These are phyloP conservation scores for Eucalyptus camaldulensis DNA, from an alignment of 345 rosid genomes.

Conservation along the genomic window DNA sequence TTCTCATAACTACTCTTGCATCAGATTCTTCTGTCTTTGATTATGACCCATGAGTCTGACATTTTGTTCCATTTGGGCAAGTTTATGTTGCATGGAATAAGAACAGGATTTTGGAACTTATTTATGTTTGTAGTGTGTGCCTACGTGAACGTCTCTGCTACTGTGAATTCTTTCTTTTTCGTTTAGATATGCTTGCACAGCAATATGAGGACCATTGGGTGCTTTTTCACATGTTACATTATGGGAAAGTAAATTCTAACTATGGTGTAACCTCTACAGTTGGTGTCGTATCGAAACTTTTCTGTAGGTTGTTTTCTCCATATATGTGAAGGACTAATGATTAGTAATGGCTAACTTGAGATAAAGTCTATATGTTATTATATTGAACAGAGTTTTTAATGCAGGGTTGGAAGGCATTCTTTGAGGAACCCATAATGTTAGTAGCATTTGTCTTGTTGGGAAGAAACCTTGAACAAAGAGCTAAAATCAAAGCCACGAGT, in stretches of 20 bases:
- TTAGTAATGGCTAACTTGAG: not conserved
- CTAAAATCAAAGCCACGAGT: slow-evolving; percentile 93
- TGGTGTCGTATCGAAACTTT: not conserved
- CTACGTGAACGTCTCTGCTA: not conserved
- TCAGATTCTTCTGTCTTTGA: not conserved
- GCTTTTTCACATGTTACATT: not conserved
- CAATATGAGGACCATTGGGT: not conserved
- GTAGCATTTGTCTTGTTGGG: slow-evolving; percentile 92
- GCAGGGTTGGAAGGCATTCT: slow-evolving; percentile 97
- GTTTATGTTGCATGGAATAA: not conserved
- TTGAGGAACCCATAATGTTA: slow-evolving; percentile 95
- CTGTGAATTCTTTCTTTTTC: not conserved
- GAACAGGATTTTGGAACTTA: not conserved
- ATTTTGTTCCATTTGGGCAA: not conserved
- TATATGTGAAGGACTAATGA: not conserved
- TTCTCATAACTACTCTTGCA: not conserved
- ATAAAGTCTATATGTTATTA: not conserved
- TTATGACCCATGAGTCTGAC: not conserved
- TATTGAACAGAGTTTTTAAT: not conserved
- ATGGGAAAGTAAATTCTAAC: not conserved
- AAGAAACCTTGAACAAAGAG: slow-evolving; percentile 97
- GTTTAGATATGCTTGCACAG: not conserved
- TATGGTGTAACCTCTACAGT: not conserved
- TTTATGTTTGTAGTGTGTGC: not conserved
- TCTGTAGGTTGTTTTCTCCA: not conserved